Base-by-base conservation (phyloP, 1,284 basidiomycete species). In the Xerocomus amazonicus region DNA sequence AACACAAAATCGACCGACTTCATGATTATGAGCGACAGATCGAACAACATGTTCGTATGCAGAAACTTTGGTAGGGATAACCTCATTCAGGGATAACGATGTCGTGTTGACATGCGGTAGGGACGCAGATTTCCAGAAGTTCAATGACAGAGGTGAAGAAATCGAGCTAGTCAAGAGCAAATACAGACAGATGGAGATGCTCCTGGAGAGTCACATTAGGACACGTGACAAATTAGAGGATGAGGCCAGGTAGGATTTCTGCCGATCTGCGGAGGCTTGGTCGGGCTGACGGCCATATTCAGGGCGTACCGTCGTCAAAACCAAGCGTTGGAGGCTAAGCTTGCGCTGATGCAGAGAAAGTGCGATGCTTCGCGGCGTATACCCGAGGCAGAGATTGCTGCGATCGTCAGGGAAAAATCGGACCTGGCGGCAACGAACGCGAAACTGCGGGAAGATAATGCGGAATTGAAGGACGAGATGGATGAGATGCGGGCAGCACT, bases 21-120 rank as follows among this genome's bases (percentile, higher is more conserved):
- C 71, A 75, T 52, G 86, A 89, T 60, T 90, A 88, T 50, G 87
- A 87, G 61, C 73, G 71, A 45, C 80, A 84, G 57, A 86, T 92
- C 37, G 81, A 87, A 40, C 84, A 88, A 56, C 76, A 87, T 48
- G 70, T 84, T 50, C 77, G 79, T 51, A 78, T 87, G 63, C 83
- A 88, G 59, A 75, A 77, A 45, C 68, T 88, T 55, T 90, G 87
- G 89, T 86, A 63, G 27, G 76, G n/a, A 35, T 35, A 29, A 29
- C 39, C 2, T 2, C 35, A 5, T 32, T 12, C n/a, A 6, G 13
- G 39, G 17, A 29, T 7, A 6, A 14, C 29, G 45, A 17, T 31
- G 12, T 34, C 3, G 34, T 34, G 23, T 29, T 61, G 29, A 60
- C 37, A 12, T 27, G 19, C 17, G 13, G 31, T 56, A 91, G 89